A percentile compares a stretch with the other conserved stretches of the same genome.
Evolutionary conservation across 2,329 filamentous ascomycete species (phyloP).

Genomic region (Paraconiothyrium brasiliense): DNA sequence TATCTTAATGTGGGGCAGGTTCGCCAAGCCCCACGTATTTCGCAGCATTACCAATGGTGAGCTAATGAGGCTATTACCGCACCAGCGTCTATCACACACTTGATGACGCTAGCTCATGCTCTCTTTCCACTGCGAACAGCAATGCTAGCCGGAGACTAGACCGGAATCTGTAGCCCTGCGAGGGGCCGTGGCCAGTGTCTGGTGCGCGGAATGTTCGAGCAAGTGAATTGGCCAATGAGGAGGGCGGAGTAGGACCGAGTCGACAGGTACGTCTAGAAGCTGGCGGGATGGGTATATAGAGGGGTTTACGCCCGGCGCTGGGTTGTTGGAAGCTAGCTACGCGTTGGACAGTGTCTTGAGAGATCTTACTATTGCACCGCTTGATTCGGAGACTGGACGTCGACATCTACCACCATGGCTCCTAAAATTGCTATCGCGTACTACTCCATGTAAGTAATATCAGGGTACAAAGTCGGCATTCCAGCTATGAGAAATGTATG

Average conservation of each 20-base stretch:
- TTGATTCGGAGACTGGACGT: not conserved
- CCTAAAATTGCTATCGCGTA: slow-evolving; percentile 92
- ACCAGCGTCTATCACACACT: not conserved
- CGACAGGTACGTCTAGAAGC: slow-evolving; percentile 2
- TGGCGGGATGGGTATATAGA: slow-evolving; percentile 12
- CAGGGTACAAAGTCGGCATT: no score
- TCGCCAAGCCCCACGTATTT: not conserved
- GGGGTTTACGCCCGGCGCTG: not conserved
- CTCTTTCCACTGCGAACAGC: not conserved
- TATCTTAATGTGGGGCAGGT: not conserved
- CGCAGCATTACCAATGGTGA: slow-evolving; percentile 28
- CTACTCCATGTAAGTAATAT: slow-evolving; percentile 44
- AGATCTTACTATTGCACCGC: no score
- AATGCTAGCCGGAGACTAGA: not conserved
- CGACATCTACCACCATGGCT: slow-evolving; percentile 68
- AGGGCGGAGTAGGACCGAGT: not conserved
- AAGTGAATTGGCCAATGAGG: slow-evolving; percentile 1
- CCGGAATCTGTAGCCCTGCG: not conserved
- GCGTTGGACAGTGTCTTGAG: not conserved
- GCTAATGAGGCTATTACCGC: slow-evolving; percentile 16
- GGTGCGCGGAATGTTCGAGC: not conserved
- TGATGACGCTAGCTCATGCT: slow-evolving; percentile 9
- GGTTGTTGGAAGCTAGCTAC: not conserved
- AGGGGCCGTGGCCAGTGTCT: not conserved
- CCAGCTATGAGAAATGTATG: no score